Conservation (phyloP, 1,139 yeast genomes). For the Candida glucosophila region DNA sequence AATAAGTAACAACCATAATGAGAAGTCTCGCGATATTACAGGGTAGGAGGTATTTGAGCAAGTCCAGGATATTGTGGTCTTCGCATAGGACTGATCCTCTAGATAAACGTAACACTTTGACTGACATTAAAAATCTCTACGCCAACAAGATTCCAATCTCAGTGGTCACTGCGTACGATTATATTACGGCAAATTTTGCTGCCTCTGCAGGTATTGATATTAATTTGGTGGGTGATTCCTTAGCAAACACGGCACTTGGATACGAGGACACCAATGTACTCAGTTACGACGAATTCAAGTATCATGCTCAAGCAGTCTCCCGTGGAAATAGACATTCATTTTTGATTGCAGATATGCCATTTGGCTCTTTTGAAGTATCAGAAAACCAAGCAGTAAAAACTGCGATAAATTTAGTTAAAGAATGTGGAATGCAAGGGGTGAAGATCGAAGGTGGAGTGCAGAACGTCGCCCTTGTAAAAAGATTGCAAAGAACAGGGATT, state of each 20-base stretch:
- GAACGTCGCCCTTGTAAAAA: conserved; percentile 34
- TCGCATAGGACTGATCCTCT: too few species aligned
- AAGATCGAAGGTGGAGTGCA: conserved; percentile 81
- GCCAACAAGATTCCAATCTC: conserved; percentile 46
- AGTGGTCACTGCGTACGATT: conserved; percentile 83
- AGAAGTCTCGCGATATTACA: too few species aligned
- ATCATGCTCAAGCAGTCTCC: conserved; percentile 66
- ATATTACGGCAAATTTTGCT: conserved; percentile 65
- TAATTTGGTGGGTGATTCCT: conserved; percentile 80
- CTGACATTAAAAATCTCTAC: conserved; percentile 38
- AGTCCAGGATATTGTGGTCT: too few species aligned
- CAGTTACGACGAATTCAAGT: conserved; percentile 68
- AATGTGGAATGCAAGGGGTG: conserved; percentile 64
- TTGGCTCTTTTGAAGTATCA: conserved; percentile 72
- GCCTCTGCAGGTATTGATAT: conserved; percentile 64
- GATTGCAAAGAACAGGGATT: conserved; percentile 59
- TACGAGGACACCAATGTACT: conserved; percentile 69
- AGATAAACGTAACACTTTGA: conserved; percentile 22
- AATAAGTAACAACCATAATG: too few species aligned
- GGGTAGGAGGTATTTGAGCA: too few species aligned
- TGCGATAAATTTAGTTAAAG: conserved; percentile 53
- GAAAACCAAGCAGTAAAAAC: conserved; percentile 56
- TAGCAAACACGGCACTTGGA: conserved; percentile 89
- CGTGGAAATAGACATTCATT: conserved; percentile 63
- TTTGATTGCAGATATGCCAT: conserved; percentile 82